Conservation (phyloP, 2,329 filamentous ascomycete species). For the Botrytis porri region DNA sequence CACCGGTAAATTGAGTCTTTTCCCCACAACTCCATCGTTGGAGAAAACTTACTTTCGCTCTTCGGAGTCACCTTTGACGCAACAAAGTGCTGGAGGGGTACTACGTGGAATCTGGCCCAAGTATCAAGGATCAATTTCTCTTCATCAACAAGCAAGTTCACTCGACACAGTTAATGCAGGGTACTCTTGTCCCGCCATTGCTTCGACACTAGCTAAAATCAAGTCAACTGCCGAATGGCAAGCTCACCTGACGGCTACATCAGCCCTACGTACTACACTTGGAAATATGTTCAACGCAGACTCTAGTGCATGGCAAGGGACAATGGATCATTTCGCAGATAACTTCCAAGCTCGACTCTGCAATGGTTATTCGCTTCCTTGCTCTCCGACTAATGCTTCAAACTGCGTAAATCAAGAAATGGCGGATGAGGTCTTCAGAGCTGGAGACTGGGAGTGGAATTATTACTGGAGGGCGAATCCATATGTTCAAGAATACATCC, state of each 20-base stretch:
- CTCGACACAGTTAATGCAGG: slow-evolving; percentile 41
- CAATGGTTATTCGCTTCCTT: slow-evolving; percentile 42
- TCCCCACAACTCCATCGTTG: slow-evolving; percentile 36
- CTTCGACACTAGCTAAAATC: slow-evolving; percentile 31
- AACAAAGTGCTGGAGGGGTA: slow-evolving; percentile 40
- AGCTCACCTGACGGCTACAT: slow-evolving; percentile 39
- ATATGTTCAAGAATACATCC: slow-evolving; percentile 40
- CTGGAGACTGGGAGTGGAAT: slow-evolving; percentile 44
- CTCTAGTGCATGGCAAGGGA: slow-evolving; percentile 37
- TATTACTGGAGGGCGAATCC: slow-evolving; percentile 41
- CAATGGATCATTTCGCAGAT: slow-evolving; percentile 42
- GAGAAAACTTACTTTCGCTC: slow-evolving; percentile 41
- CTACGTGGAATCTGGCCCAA: slow-evolving; percentile 41
- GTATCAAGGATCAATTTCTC: slow-evolving; percentile 37
- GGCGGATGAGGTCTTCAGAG: slow-evolving; percentile 41
- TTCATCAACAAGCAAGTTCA: slow-evolving; percentile 40
- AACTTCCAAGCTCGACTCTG: slow-evolving; percentile 43
- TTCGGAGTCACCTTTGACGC: slow-evolving; percentile 40
- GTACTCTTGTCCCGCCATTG: slow-evolving; percentile 37
- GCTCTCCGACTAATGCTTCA: slow-evolving; percentile 33
- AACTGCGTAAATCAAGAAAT: slow-evolving; percentile 38
- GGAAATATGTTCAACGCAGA: slow-evolving; percentile 38
- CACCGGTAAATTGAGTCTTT: slow-evolving; percentile 33
- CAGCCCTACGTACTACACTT: slow-evolving; percentile 34
- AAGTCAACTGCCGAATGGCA: slow-evolving; percentile 39